phyloP scores from a whole-genome alignment of 2,329 filamentous ascomycete species.

The Ploettnerulaceae sp. region DNA sequence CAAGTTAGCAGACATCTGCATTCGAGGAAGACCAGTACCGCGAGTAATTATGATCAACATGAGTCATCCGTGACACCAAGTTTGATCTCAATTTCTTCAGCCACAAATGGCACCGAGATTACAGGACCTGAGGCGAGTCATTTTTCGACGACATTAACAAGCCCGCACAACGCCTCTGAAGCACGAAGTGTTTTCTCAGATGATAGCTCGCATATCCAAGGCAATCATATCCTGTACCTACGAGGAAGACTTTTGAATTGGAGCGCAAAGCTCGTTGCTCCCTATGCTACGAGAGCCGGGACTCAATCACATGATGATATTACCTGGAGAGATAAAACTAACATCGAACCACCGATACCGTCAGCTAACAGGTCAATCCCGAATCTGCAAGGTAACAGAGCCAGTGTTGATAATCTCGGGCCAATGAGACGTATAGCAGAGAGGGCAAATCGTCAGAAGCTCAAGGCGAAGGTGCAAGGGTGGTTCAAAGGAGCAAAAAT shows the following conservation, averaged over 20 bases:
- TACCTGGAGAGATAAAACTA: constrained; percentile 23
- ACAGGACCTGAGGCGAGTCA: background rate
- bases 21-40: constrained; percentile 24
- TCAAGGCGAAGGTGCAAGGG: constrained; percentile 23
- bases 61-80: constrained; percentile 1
- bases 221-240: constrained; percentile 23
- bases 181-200: constrained; percentile 37
- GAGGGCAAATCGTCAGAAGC: constrained; percentile 18
- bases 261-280: constrained; percentile 25
- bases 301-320: constrained; percentile 31
- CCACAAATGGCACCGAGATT: background rate
- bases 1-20: constrained; percentile 29
- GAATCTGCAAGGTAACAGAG: constrained; percentile 20
- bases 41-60: constrained; percentile 16
- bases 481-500: constrained; percentile 30
- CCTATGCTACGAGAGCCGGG: constrained; percentile 24
- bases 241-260: constrained; percentile 29
- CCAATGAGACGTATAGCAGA: constrained; percentile 17
- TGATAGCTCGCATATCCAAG: constrained; percentile 33
- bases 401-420: constrained; percentile 13
- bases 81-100: constrained; percentile 5
- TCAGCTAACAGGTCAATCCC: constrained; percentile 19
- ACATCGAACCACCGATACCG: constrained; percentile 9
- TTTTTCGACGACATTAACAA: constrained; percentile 9
- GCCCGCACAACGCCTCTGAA: constrained; percentile 25